A percentile compares a stretch with the other conserved stretches of the same genome.
These are phyloP conservation scores for Cladobotryum mycophilum DNA, from an alignment of 2,329 filamentous ascomycete species.

Conservation along the genomic window DNA sequence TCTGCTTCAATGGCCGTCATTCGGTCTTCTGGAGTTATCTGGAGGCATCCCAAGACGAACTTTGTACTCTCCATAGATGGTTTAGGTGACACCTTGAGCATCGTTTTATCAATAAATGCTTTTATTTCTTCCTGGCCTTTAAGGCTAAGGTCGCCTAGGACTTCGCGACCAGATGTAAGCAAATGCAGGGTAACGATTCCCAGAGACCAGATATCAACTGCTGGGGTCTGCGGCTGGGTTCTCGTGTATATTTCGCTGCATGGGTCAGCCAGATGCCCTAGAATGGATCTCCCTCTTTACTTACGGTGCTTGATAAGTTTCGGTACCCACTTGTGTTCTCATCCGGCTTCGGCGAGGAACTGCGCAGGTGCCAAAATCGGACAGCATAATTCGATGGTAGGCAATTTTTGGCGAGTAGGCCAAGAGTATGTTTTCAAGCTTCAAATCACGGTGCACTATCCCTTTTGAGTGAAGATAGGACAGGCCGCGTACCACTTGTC, in stretches of 20 bases:
- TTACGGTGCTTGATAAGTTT: slow-evolving; percentile 45
- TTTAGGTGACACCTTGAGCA: slow-evolving; percentile 9
- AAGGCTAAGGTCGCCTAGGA: slow-evolving; percentile 21
- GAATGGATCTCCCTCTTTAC: slow-evolving; percentile 11
- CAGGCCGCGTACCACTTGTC: slow-evolving; percentile 42
- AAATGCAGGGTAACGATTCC: slow-evolving; percentile 40
- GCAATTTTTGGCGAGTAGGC: slow-evolving; percentile 37
- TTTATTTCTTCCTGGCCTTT: slow-evolving; percentile 22
- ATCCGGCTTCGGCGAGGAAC: slow-evolving; percentile 36
- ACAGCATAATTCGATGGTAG: slow-evolving; percentile 42
- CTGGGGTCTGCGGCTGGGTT: slow-evolving; percentile 25
- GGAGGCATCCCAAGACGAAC: slow-evolving; percentile 29
- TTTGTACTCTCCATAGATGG: slow-evolving; percentile 21
- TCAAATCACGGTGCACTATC: slow-evolving; percentile 48
- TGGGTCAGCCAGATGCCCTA: slow-evolving; percentile 4
- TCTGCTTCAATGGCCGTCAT: slow-evolving; percentile 23
- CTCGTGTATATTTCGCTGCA: slow-evolving; percentile 33
- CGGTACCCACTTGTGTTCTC: slow-evolving; percentile 40
- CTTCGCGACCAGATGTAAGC: slow-evolving; percentile 19
- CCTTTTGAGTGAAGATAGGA: slow-evolving; percentile 43
- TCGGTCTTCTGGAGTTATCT: slow-evolving; percentile 19
- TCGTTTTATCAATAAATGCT: slow-evolving; percentile 5
- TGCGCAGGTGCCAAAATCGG: slow-evolving; percentile 47
- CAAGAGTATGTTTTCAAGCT: slow-evolving; percentile 49
- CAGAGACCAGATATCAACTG: slow-evolving; percentile 48